Percentiles rank a stretch among this genome's conserved stretches.
Evolutionary conservation across 2,329 filamentous ascomycete genomes (phyloP).

Genomic region (Colletotrichum shisoi): DNA sequence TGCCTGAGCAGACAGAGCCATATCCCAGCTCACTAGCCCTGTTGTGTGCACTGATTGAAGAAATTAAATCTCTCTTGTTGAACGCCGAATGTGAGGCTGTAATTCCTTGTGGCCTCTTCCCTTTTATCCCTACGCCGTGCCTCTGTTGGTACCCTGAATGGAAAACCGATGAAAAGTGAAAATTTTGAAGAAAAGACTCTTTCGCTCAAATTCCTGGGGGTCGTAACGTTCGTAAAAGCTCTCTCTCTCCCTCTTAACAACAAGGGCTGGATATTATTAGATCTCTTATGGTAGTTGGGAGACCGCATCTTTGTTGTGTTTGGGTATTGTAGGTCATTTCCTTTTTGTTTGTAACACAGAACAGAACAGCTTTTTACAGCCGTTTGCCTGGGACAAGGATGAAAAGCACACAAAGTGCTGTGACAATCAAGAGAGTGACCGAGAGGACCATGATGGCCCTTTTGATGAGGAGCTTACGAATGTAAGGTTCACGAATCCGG

Average conservation of each 20-base stretch:
- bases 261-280: conserved; percentile 5
- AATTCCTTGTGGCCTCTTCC: conserved; percentile 14
- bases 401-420: conserved; percentile 86
- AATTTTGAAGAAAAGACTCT: conserved; percentile 3
- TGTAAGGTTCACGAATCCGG: conserved; percentile 86
- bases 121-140: conserved; percentile 29
- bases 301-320: conserved; percentile 5
- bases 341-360: conserved; percentile 15
- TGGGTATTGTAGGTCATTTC: conserved; percentile 16
- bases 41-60: conserved; percentile 19
- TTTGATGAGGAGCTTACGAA: conserved; percentile 83
- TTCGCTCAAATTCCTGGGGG: conserved; percentile 34
- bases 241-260: background rate
- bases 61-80: conserved; percentile 21
- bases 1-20: conserved; percentile 7
- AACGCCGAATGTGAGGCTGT: conserved; percentile 29
- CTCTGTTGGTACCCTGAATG: conserved; percentile 33
- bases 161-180: conserved; percentile 24
- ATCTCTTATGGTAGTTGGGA: conserved; percentile 1
- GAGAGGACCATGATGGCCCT: conserved; percentile 82
- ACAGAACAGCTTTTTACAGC: conserved; percentile 57
- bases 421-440: conserved; percentile 77
- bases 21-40: conserved; percentile 13
- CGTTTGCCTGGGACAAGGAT: conserved; percentile 92
- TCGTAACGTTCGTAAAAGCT: conserved; percentile 37